Evolutionary conservation across 108 stramenopile genomes (phyloP), one percentile per base, ranked within the genome.

Genomic region (Cyclotella atomus): DNA sequence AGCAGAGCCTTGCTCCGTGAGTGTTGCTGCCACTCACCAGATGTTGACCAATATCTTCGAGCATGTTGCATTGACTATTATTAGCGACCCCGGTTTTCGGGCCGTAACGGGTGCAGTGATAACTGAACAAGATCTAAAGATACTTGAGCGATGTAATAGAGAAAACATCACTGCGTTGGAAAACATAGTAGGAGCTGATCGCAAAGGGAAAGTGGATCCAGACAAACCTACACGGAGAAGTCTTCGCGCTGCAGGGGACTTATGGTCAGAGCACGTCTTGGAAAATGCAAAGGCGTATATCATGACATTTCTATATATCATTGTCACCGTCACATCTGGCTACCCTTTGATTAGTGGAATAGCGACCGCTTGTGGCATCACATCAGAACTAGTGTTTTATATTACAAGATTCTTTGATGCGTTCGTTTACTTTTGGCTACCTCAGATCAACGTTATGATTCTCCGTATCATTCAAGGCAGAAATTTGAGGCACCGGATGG

Each of bases 1-100:
- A 10, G 90, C 90, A 27, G 90, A 91, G 68, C 90, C 90, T 6
- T 88, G 90, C 73, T 88, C 86, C 0, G 68, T 91, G 2, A 72
- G 83, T 49, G 90, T 91, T 23, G 88, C 64, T 33, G 88, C 87
- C 12, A 91, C 88, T 1, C 91, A 91, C 25, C 87, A 87, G 49
- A 75, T 91, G 3, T 61, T 91, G 56, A 91, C 91, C 19, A 85
- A 87, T 47, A 60, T 91, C 8, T 81, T 88, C 28, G 66, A 85
- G 66, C 86, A 88, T 55, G 81, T 91, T 7, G 66, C 72, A 28
- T 62, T 88, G 25, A 64, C 84, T 1, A 77, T 91, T 46, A 59
- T 88, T 45, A 79, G 78, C 54, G 85, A 91, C 65, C 59, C 73
- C 12, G 44, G 71, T 32, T 88, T 73, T 55, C 69, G 82, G 0